phyloP scores from a whole-genome alignment of 345 rosid genomes.

The Laguncularia racemosa region DNA sequence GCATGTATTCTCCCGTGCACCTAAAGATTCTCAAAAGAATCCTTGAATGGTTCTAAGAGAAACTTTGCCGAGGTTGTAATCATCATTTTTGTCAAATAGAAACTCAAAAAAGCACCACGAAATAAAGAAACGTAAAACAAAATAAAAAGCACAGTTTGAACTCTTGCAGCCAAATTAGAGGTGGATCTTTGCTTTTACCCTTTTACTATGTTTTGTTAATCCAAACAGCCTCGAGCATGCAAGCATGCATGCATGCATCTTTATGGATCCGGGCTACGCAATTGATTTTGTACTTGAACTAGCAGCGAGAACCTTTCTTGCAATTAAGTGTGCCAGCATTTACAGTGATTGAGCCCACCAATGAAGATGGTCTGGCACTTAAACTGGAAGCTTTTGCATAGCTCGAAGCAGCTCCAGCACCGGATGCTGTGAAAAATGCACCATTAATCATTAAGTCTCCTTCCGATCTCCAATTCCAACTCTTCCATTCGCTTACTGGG shows the following conservation, averaged over 20 bases:
- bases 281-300: too few species aligned
- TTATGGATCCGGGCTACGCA: too few species aligned
- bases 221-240: too few species aligned
- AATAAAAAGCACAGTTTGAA: constrained; percentile 9
- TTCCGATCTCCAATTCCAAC: constrained; percentile 81
- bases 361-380: constrained; percentile 69
- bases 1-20: constrained; percentile 30
- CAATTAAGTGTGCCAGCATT: constrained; percentile 58
- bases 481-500: constrained; percentile 51
- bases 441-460: constrained; percentile 69
- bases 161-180: too few species aligned
- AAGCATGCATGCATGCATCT: too few species aligned
- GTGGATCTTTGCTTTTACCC: too few species aligned
- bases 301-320: constrained; percentile 62
- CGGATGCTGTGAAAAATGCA: constrained; percentile 60
- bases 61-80: constrained; percentile 53
- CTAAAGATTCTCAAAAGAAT: constrained; percentile 30
- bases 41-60: constrained; percentile 25
- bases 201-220: too few species aligned
- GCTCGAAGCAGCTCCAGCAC: constrained; percentile 62
- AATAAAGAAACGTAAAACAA: neutral
- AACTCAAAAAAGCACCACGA: neutral
- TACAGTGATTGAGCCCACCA: constrained; percentile 46
- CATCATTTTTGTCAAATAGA: constrained; percentile 8
- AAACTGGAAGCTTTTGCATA: constrained; percentile 72